phyloP scores from a whole-genome alignment of 2,329 filamentous ascomycete genomes.

The Apiospora pterosperma region DNA sequence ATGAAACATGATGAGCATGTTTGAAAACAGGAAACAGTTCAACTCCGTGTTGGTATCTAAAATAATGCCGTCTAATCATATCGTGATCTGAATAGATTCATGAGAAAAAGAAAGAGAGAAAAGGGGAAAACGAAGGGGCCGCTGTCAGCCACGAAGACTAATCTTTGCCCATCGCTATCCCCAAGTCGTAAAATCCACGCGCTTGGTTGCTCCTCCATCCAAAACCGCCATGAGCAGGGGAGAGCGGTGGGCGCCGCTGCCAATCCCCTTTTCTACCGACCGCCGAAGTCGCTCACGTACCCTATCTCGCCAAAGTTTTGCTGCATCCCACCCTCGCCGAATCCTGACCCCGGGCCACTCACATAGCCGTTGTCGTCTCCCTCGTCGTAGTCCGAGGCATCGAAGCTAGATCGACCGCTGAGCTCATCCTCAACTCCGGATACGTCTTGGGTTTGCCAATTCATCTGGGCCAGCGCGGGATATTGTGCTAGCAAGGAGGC shows the following conservation, averaged over 20 bases:
- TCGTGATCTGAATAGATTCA: constrained; percentile 7
- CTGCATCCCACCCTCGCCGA: constrained; percentile 52
- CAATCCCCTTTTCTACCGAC: constrained; percentile 26
- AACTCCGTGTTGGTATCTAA: constrained; percentile 30
- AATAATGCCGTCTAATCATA: constrained; percentile 19
- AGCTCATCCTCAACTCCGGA: constrained; percentile 72
- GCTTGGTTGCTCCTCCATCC: not conserved
- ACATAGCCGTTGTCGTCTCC: constrained; percentile 69
- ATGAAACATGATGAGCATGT: not conserved
- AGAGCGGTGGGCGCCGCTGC: not conserved
- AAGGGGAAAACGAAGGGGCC: not conserved
- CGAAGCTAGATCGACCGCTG: constrained; percentile 78
- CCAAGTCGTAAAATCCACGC: not conserved
- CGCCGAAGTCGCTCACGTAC: constrained; percentile 51
- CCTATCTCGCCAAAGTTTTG: constrained; percentile 54
- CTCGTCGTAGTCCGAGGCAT: constrained; percentile 74
- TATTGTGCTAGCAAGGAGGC: constrained; percentile 88
- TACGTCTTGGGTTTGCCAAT: constrained; percentile 69
- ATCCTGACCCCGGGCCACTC: constrained; percentile 58
- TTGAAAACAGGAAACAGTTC: constrained; percentile 7
- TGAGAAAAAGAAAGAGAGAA: not conserved
- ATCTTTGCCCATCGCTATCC: not conserved
- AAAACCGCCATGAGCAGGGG: not conserved
- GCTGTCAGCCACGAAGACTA: not conserved
- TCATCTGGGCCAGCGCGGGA: constrained; percentile 84